phyloP scores from a whole-genome alignment of 331 rosid genomes.

The Acacia concinna region DNA sequence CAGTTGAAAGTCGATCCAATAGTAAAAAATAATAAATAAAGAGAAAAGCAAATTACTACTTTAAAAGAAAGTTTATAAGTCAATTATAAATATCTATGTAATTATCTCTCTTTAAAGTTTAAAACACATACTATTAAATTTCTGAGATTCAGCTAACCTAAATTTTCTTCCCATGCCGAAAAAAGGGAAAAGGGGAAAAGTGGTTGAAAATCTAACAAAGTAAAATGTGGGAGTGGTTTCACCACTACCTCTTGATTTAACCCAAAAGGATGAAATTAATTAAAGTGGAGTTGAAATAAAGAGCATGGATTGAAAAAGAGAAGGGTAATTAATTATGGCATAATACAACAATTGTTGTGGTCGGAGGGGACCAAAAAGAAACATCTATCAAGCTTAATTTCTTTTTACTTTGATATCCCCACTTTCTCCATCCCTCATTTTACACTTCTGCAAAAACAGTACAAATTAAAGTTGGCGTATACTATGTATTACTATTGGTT shows the following conservation, averaged over 20 bases:
- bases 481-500: not conserved
- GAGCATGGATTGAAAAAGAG: not conserved
- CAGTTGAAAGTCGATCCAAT: too few relatives aligned
- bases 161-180: not conserved
- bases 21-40: too few relatives aligned
- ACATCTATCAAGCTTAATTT: not conserved
- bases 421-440: not conserved
- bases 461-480: not conserved
- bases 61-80: not conserved
- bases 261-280: not conserved
- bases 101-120: not conserved
- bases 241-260: not conserved
- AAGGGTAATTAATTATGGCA: not conserved
- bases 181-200: not conserved
- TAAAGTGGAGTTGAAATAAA: not conserved
- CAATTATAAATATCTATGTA: not conserved
- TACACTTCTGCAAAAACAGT: not conserved
- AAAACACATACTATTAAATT: not conserved
- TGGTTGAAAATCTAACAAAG: not conserved
- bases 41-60: too few relatives aligned
- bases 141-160: not conserved
- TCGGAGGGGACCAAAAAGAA: conserved; percentile 14
- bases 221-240: not conserved
- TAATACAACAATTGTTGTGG: not conserved
- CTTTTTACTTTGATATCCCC: not conserved